Percentiles rank a stretch among this genome's conserved stretches.
Conservation (phyloP, 805 yeast genomes). For the Candida silvicultrix region DNA sequence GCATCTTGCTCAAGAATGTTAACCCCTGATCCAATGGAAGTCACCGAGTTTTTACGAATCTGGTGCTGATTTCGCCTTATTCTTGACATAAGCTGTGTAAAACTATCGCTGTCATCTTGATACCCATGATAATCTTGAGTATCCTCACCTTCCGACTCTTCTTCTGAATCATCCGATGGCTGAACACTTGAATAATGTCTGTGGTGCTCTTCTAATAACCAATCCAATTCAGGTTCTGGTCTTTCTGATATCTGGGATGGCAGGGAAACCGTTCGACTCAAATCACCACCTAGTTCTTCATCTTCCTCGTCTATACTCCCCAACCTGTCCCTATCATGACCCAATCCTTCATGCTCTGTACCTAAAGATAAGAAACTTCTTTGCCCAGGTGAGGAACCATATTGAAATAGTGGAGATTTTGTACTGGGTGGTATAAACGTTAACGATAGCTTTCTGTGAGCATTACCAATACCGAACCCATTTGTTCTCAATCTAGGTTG, state of each 20-base stretch:
- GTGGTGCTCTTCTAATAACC: slow-evolving; percentile 35
- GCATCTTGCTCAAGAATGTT: slow-evolving; percentile 13
- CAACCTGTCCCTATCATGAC: slow-evolving; percentile 13
- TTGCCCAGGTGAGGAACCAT: slow-evolving; percentile 26
- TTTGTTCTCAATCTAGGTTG: slow-evolving; percentile 32
- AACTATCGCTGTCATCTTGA: slow-evolving; percentile 16
- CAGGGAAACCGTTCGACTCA: slow-evolving; percentile 33
- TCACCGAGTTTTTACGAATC: slow-evolving; percentile 13
- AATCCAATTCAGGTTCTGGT: slow-evolving; percentile 29
- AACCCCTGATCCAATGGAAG: slow-evolving; percentile 17
- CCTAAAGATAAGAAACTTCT: slow-evolving; percentile 34
- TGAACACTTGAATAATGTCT: slow-evolving; percentile 28
- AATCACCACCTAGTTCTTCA: slow-evolving; percentile 27
- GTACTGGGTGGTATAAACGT: slow-evolving; percentile 35
- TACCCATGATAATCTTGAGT: slow-evolving; percentile 18
- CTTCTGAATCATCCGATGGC: slow-evolving; percentile 15
- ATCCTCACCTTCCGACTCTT: slow-evolving; percentile 6
- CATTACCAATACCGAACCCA: slow-evolving; percentile 36
- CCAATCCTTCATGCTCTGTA: slow-evolving; percentile 26
- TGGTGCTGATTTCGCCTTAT: slow-evolving; percentile 12
- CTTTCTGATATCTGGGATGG: slow-evolving; percentile 33
- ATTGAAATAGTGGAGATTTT: slow-evolving; percentile 31
- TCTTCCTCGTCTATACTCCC: slow-evolving; percentile 20
- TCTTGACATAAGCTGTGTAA: slow-evolving; percentile 15
- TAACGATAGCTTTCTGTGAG: slow-evolving; percentile 31